Base-by-base conservation (phyloP, 2,329 filamentous ascomycete genomes). In the Colletotrichum liaoningense region DNA sequence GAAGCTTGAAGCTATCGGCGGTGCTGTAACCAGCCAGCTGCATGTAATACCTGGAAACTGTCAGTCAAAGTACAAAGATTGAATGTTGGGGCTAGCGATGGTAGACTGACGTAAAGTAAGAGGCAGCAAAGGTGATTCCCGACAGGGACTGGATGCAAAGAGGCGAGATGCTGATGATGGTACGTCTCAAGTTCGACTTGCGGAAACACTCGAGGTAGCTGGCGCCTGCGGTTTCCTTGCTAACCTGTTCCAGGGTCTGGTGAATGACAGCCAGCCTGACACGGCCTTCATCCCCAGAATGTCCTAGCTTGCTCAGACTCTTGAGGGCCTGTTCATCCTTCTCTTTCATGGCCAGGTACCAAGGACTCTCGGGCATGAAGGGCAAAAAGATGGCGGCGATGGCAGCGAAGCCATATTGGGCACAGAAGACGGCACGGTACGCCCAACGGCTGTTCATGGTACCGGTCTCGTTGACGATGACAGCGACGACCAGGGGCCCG, bases 331-430 rank as follows among this genome's bases (percentile, higher is more conserved):
- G 76, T 0, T 82, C 81, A 56, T 82, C 76, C 28, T 79, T 75
- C 9, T 79, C 81, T 46, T 80, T 79, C 33, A 79, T 79, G 7
- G 77, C 77, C 2, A 86, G 78, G 81, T 82, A 86, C 72, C 84
- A 80, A 16, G 85, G 84, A 1, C 84, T 85, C 76, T 87, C 84
- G 1, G 85, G 85, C 68, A 86, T 80, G 69, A 82, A 82, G 14
- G 80, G 76, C 12, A 83, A 75, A 14, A 80, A 66, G 8, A 79
- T 6, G 57, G 78, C 75, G 7, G 80, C 79, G 63, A 81, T 72
- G 16, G 72, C 76, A 4, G 79, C 78, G 72, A 84, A 81, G 1
- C 79, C 81, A 63, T 80, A 82, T 63, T 81, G 81, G 6, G 79
- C 76, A 24, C 78, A 78, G 69, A 83, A 82, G 22, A 83, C 74